A percentile compares a stretch with the other conserved stretches of the same genome.
Evolutionary conservation across 2,329 filamentous ascomycete genomes (phyloP).

Genomic region (Xylaria sp.): DNA sequence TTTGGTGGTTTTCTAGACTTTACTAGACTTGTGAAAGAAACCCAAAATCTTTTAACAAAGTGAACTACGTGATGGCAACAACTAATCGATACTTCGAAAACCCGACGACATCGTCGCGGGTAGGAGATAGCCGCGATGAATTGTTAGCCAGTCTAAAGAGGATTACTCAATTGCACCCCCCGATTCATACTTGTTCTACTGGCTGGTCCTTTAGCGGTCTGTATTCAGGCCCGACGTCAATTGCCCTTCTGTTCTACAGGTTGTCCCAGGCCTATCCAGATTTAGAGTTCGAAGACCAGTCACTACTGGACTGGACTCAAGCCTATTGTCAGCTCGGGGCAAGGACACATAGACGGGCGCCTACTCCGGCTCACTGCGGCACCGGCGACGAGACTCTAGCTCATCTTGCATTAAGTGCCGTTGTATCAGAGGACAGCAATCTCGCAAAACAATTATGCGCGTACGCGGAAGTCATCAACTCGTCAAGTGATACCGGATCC

Average conservation of each 20-base stretch:
- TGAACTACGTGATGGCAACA: conserved; percentile 28
- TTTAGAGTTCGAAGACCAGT: conserved; percentile 55
- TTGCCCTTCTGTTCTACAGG: conserved; percentile 65
- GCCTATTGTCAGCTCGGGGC: conserved; percentile 57
- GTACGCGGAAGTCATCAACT: conserved; percentile 56
- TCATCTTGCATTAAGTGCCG: conserved; percentile 57
- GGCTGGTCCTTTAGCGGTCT: conserved; percentile 57
- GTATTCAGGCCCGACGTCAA: conserved; percentile 63
- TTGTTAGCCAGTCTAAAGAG: conserved; percentile 42
- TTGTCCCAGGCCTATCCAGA: conserved; percentile 58
- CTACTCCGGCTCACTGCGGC: conserved; percentile 60
- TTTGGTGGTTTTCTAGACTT: not conserved
- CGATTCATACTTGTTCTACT: conserved; percentile 46
- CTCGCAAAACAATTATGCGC: conserved; percentile 55
- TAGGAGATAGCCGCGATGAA: conserved; percentile 37
- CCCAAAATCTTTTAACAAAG: not conserved
- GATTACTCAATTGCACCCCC: conserved; percentile 40
- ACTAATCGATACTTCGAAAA: conserved; percentile 40
- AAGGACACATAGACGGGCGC: conserved; percentile 46
- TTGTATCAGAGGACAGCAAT: conserved; percentile 53
- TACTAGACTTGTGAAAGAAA: not conserved
- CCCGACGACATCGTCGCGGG: conserved; percentile 16
- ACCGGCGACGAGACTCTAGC: conserved; percentile 61
- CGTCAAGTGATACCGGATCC: conserved; percentile 56
- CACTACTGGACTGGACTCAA: conserved; percentile 57